These are phyloP conservation scores for Tolypocladium pustulatum DNA, from an alignment of 2,329 filamentous ascomycete genomes.

Conservation along the genomic window DNA sequence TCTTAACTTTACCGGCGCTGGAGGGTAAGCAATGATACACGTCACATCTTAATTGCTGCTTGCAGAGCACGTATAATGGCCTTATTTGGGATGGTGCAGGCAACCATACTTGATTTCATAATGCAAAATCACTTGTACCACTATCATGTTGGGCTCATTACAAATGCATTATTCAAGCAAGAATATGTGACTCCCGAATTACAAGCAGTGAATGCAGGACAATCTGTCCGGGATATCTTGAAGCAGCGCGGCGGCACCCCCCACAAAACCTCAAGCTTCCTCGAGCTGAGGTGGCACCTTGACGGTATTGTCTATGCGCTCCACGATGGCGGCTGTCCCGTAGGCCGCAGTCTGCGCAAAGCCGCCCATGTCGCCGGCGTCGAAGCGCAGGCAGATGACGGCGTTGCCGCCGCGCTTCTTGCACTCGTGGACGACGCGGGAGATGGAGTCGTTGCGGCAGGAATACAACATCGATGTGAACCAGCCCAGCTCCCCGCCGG, in stretches of 20 bases:
- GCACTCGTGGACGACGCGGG: slow-evolving; percentile 43
- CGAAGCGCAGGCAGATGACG: slow-evolving; percentile 47
- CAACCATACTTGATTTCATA: not conserved
- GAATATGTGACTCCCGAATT: not conserved
- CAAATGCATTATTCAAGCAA: not conserved
- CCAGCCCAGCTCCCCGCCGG: slow-evolving; percentile 48
- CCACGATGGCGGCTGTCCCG: slow-evolving; percentile 46
- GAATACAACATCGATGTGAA: slow-evolving; percentile 50
- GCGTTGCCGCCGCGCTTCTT: slow-evolving; percentile 49
- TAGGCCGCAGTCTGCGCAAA: slow-evolving; percentile 51
- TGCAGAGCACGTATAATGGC: no score
- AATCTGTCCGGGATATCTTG: not conserved
- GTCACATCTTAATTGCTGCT: no score
- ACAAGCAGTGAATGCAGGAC: not conserved
- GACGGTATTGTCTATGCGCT: slow-evolving; percentile 36
- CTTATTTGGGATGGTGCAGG: no score
- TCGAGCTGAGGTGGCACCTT: slow-evolving; percentile 16
- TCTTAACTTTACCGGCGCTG: no score
- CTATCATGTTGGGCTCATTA: not conserved
- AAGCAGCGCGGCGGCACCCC: not conserved
- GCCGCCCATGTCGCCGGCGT: slow-evolving; percentile 41
- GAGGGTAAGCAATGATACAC: no score
- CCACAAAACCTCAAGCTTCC: not conserved
- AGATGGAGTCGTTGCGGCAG: slow-evolving; percentile 48
- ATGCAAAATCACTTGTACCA: no score